Conservation (phyloP, 768 basidiomycete genomes). For the Pleurotus salmoneostramineus region DNA sequence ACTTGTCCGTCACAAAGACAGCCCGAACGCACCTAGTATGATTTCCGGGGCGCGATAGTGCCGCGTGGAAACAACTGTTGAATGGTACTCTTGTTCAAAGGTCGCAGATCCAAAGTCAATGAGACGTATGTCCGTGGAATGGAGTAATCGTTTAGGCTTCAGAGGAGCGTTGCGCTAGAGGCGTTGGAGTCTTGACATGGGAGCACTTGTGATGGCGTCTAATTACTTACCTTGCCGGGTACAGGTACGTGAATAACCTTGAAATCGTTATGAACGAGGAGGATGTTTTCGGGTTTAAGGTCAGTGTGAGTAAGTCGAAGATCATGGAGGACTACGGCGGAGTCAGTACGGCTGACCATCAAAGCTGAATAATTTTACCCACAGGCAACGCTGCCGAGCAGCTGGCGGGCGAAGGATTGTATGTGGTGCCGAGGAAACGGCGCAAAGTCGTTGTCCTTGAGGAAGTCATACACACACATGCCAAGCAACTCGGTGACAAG, state of each 20-base stretch:
- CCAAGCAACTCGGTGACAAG: constrained; percentile 93
- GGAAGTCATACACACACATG: constrained; percentile 97
- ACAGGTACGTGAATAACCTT: constrained; percentile 54
- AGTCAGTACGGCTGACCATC: neutral
- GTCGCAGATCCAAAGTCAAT: constrained; percentile 99
- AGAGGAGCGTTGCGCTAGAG: constrained; percentile 58
- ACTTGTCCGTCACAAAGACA: neutral
- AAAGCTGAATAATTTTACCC: constrained; percentile 28
- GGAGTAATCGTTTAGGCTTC: constrained; percentile 73
- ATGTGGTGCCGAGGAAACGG: constrained; percentile 97
- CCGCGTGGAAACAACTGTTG: constrained; percentile 94
- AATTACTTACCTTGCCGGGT: constrained; percentile 56
- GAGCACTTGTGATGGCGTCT: too few relatives aligned
- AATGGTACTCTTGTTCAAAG: constrained; percentile 97
- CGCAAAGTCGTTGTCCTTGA: constrained; percentile 96
- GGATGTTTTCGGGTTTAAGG: constrained; percentile 97
- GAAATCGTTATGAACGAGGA: constrained; percentile 85
- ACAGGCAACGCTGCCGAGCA: constrained; percentile 94
- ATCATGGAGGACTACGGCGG: constrained; percentile 75
- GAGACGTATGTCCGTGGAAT: constrained; percentile 87
- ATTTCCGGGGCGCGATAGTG: constrained; percentile 99
- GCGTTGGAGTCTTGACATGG: constrained; percentile 13
- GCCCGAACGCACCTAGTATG: constrained; percentile 68
- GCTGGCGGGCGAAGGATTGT: constrained; percentile 89
- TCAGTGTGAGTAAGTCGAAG: constrained; percentile 94